phyloP scores from a whole-genome alignment of 23 red algal genomes.

The Agarophyton chilense region DNA sequence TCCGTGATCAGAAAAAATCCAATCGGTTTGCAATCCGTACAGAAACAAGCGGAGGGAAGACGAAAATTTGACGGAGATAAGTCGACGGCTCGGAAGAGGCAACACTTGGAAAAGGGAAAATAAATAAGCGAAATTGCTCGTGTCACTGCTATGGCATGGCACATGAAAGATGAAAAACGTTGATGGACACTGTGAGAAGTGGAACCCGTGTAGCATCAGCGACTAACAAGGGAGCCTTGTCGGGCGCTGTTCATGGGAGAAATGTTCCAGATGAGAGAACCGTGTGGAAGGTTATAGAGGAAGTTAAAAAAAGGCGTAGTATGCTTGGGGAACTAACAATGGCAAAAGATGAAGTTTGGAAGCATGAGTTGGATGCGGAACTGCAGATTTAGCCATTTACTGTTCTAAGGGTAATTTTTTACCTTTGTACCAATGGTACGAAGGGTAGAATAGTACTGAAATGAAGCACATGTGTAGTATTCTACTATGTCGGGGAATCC shows the following conservation, averaged over 20 bases:
- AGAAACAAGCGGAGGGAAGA: background rate
- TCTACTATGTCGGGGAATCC: too few species aligned
- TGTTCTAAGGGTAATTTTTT: too few species aligned
- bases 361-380: background rate
- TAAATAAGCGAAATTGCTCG: background rate
- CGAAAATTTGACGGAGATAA: background rate
- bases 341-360: background rate
- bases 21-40: background rate
- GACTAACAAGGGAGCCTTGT: background rate
- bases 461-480: too few species aligned
- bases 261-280: background rate
- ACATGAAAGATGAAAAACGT: background rate
- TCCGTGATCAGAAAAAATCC: background rate
- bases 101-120: background rate
- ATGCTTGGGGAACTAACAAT: background rate
- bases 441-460: too few species aligned
- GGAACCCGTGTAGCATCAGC: background rate
- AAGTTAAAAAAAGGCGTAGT: background rate
- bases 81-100: background rate
- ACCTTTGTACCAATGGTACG: too few species aligned
- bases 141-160: background rate
- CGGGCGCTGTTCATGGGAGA: background rate
- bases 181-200: background rate
- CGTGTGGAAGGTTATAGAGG: background rate
- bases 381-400: too few species aligned